Percentiles rank a stretch among this genome's conserved stretches.
Evolutionary conservation across 345 rosid genomes (phyloP).

Genomic region (Streptanthus diversifolius): DNA sequence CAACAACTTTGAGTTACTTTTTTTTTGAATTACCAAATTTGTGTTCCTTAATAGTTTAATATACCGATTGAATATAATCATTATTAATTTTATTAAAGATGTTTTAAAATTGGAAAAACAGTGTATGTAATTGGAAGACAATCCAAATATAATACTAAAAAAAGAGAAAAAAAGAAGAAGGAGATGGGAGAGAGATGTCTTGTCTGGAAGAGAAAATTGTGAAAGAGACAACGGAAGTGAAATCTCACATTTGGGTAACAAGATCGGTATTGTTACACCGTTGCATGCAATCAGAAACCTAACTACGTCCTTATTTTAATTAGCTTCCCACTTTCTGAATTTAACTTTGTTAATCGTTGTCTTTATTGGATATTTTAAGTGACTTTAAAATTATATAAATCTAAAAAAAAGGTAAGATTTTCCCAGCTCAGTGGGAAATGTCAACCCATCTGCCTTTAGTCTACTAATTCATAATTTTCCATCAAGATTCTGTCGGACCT

Average conservation of each 20-base stretch:
- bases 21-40: neutral
- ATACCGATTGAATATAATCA: neutral
- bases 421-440: conserved; percentile 36
- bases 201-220: conserved; percentile 12
- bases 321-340: conserved; percentile 20
- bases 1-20: neutral
- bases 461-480: conserved; percentile 8
- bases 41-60: neutral
- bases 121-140: neutral
- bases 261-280: conserved; percentile 22
- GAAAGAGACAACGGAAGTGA: conserved; percentile 23
- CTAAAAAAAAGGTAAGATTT: conserved; percentile 1
- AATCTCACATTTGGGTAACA: conserved; percentile 17
- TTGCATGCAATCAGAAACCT: conserved; percentile 33
- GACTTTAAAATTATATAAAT: neutral
- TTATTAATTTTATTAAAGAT: neutral
- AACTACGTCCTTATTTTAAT: conserved; percentile 18
- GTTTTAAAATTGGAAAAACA: neutral
- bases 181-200: conserved; percentile 20
- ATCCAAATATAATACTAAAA: neutral
- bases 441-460: conserved; percentile 23
- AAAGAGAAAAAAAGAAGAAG: neutral
- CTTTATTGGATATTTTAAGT: conserved; percentile 22
- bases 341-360: conserved; percentile 20
- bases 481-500: conserved; percentile 27